phyloP scores from a whole-genome alignment of 352 stramenopile genomes.

The Phytophthora aleatoria region DNA sequence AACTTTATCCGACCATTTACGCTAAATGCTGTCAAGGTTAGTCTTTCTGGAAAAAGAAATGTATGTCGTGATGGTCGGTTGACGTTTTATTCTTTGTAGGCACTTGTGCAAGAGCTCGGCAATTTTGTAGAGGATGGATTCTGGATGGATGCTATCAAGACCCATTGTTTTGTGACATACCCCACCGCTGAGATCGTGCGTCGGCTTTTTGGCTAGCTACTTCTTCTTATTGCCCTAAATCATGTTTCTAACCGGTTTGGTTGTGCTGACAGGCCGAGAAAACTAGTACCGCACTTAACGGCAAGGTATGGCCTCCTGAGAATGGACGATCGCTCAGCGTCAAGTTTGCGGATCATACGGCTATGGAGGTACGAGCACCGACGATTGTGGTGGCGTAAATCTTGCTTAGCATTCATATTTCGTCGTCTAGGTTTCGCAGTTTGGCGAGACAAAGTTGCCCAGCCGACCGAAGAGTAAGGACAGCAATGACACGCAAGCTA shows the following conservation, averaged over 20 bases:
- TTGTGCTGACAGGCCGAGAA: slow-evolving; percentile 43
- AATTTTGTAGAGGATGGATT: slow-evolving; percentile 75
- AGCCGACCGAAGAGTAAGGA: slow-evolving; percentile 31
- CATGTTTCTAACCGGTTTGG: background rate
- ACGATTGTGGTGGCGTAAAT: background rate
- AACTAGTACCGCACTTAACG: slow-evolving; percentile 53
- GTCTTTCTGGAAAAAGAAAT: background rate
- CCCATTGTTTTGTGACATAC: slow-evolving; percentile 87
- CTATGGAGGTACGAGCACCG: slow-evolving; percentile 48
- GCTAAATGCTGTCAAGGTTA: slow-evolving; percentile 73
- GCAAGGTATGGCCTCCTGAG: slow-evolving; percentile 66
- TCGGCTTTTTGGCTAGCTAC: background rate
- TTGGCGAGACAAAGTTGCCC: slow-evolving; percentile 28
- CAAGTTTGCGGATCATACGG: slow-evolving; percentile 43
- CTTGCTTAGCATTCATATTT: slow-evolving; percentile 8
- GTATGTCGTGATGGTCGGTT: background rate
- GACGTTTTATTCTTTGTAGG: slow-evolving; percentile 25
- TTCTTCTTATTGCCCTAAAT: background rate
- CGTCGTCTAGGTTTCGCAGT: slow-evolving; percentile 30
- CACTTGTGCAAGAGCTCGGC: slow-evolving; percentile 58
- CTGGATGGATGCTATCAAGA: slow-evolving; percentile 91
- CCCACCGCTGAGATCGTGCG: slow-evolving; percentile 48
- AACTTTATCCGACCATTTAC: slow-evolving; percentile 82
- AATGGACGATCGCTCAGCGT: slow-evolving; percentile 54
- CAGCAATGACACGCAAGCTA: slow-evolving; percentile 20